phyloP scores from a whole-genome alignment of 257 asterid genomes.

The Cruciata laevipes region DNA sequence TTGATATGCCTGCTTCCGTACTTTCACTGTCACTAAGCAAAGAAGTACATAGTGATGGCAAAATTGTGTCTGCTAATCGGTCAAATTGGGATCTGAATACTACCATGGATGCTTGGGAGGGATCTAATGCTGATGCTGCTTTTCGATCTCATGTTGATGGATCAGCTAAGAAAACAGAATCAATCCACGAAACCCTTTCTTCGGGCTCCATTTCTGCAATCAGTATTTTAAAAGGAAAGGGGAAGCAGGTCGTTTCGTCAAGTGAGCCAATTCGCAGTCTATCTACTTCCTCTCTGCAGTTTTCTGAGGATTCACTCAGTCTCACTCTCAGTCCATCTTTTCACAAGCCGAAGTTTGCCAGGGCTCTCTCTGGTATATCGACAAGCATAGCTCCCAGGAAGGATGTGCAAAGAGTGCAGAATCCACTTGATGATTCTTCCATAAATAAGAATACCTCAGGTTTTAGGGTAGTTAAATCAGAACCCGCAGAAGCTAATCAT shows the following conservation, averaged over 20 bases:
- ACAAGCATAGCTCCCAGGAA: conserved; percentile 19
- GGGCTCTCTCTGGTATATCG: conserved; percentile 25
- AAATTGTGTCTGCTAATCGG: conserved; percentile 35
- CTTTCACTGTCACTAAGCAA: conserved; percentile 38
- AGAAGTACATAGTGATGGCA: conserved; percentile 24
- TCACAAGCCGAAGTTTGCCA: conserved; percentile 21
- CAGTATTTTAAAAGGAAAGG: conserved; percentile 32
- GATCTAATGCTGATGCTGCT: conserved; percentile 34
- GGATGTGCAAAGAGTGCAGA: conserved; percentile 23
- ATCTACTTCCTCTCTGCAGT: conserved; percentile 21
- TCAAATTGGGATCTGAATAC: conserved; percentile 88
- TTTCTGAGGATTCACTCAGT: conserved; percentile 46
- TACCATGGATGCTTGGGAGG: conserved; percentile 84
- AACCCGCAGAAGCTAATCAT: conserved; percentile 51
- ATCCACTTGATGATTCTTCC: conserved; percentile 15
- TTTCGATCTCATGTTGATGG: conserved; percentile 24
- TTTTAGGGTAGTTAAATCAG: conserved; percentile 45
- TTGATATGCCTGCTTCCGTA: conserved; percentile 40
- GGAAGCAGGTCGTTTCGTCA: conserved; percentile 31
- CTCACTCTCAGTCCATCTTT: conserved; percentile 54
- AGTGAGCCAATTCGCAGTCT: conserved; percentile 27
- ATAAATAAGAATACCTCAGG: conserved; percentile 23
- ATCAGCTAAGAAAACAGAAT: conserved; percentile 20
- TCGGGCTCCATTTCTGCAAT: conserved; percentile 21
- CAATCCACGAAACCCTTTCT: conserved; percentile 16